Evolutionary conservation across 805 yeast species (phyloP).

Genomic region (Yamadazyma laniorum): DNA sequence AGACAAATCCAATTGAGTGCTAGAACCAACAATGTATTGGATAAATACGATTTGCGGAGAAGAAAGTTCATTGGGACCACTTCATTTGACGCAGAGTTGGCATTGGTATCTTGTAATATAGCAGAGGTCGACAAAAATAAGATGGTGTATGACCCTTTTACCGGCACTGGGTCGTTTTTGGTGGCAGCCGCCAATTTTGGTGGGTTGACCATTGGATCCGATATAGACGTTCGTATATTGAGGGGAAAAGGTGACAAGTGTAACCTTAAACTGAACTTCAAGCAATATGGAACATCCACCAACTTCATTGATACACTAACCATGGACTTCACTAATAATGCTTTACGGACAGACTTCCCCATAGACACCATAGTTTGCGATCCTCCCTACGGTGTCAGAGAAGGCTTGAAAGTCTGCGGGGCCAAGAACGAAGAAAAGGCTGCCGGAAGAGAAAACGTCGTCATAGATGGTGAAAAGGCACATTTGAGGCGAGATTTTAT

Average conservation of each 20-base stretch:
- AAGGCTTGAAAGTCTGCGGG: slow-evolving; percentile 91
- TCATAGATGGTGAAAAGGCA: slow-evolving; percentile 80
- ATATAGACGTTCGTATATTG: slow-evolving; percentile 79
- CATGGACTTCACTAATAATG: slow-evolving; percentile 94
- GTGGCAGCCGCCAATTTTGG: slow-evolving; percentile 87
- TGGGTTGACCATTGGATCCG: slow-evolving; percentile 79
- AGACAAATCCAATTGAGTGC: slow-evolving; percentile 63
- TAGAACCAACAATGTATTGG: slow-evolving; percentile 63
- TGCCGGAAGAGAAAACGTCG: slow-evolving; percentile 66
- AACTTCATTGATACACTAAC: slow-evolving; percentile 73
- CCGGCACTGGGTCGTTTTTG: slow-evolving; percentile 93
- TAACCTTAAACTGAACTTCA: slow-evolving; percentile 63
- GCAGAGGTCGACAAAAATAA: slow-evolving; percentile 69
- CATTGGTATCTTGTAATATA: slow-evolving; percentile 82
- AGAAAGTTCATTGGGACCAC: slow-evolving; percentile 93
- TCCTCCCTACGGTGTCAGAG: slow-evolving; percentile 97
- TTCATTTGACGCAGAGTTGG: slow-evolving; percentile 91
- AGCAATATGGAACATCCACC: slow-evolving; percentile 60
- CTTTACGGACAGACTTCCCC: slow-evolving; percentile 58
- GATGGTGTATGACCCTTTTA: slow-evolving; percentile 88
- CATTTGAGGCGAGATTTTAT: slow-evolving; percentile 77
- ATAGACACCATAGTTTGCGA: slow-evolving; percentile 89
- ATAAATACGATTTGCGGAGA: slow-evolving; percentile 74
- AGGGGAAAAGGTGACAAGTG: slow-evolving; percentile 62
- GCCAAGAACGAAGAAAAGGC: slow-evolving; percentile 66